phyloP scores from a whole-genome alignment of 192 early-diverging fungal species.

The Backusella macrospora region DNA sequence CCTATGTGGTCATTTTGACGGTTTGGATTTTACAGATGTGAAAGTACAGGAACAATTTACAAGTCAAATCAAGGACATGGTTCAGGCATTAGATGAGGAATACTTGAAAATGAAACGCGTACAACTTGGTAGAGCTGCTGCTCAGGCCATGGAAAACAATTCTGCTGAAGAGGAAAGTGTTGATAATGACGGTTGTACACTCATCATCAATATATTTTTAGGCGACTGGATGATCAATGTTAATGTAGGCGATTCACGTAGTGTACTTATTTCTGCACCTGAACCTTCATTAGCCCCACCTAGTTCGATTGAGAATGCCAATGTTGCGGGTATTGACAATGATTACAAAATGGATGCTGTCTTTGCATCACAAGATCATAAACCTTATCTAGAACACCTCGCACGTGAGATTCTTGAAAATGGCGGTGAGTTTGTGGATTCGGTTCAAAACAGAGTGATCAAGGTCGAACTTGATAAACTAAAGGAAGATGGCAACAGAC shows the following conservation, averaged over 20 bases:
- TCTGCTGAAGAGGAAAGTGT: conserved; percentile 24
- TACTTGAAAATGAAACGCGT: conserved; percentile 56
- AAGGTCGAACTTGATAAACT: conserved; percentile 51
- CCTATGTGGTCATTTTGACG: conserved; percentile 46
- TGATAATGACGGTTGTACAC: conserved; percentile 57
- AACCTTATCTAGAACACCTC: conserved; percentile 58
- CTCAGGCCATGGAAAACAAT: not conserved
- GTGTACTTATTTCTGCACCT: conserved; percentile 47
- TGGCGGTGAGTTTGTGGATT: conserved; percentile 63
- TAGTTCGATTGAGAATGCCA: conserved; percentile 19
- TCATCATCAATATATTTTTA: conserved; percentile 59
- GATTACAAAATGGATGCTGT: conserved; percentile 54
- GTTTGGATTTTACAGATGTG: not conserved
- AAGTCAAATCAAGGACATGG: conserved; percentile 45
- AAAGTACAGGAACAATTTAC: conserved; percentile 49
- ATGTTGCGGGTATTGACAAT: conserved; percentile 22
- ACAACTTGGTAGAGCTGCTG: conserved; percentile 31
- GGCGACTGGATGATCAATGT: conserved; percentile 58
- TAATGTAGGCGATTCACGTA: conserved; percentile 62
- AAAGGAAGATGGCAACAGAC: conserved; percentile 52
- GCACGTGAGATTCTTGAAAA: conserved; percentile 57
- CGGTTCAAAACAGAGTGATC: conserved; percentile 55
- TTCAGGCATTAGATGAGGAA: conserved; percentile 52
- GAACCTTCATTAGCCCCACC: conserved; percentile 13
- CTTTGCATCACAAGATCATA: conserved; percentile 60